These are phyloP conservation scores for Plasmodium cynomolgi DNA, from an alignment of 169 alveolate genomes.

Conservation along the genomic window DNA sequence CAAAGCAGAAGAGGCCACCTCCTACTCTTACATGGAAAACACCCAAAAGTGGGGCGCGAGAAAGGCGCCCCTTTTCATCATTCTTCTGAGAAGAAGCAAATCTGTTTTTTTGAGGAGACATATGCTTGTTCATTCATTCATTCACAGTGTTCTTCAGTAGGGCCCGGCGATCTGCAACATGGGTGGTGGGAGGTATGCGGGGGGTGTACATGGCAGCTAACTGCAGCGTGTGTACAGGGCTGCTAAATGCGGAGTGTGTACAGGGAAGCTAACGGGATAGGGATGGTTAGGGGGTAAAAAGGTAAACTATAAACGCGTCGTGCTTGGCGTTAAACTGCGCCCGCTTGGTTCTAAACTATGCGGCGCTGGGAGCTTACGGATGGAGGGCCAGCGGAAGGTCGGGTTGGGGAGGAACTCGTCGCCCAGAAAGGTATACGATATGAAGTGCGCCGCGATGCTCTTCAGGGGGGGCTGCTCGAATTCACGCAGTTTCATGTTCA, in stretches of 20 bases:
- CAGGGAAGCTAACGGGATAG: too few species aligned
- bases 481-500: background rate
- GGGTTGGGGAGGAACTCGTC: conserved; percentile 61
- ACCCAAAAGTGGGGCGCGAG: background rate
- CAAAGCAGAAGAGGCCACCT: background rate
- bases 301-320: too few species aligned
- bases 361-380: too few species aligned
- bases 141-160: background rate
- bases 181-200: background rate
- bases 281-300: too few species aligned
- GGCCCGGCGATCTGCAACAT: background rate
- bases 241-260: too few species aligned
- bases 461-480: background rate
- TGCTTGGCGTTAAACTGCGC: too few species aligned
- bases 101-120: background rate
- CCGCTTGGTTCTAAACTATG: too few species aligned
- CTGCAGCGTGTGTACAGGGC: too few species aligned
- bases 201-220: background rate
- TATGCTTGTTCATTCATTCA: background rate
- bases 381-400: conserved; percentile 28
- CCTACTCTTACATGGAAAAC: background rate
- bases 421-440: conserved; percentile 52
- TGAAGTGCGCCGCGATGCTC: conserved; percentile 6
- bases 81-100: background rate
- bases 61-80: background rate